phyloP scores from a whole-genome alignment of 768 basidiomycete genomes.

The Boletus sensibilis region DNA sequence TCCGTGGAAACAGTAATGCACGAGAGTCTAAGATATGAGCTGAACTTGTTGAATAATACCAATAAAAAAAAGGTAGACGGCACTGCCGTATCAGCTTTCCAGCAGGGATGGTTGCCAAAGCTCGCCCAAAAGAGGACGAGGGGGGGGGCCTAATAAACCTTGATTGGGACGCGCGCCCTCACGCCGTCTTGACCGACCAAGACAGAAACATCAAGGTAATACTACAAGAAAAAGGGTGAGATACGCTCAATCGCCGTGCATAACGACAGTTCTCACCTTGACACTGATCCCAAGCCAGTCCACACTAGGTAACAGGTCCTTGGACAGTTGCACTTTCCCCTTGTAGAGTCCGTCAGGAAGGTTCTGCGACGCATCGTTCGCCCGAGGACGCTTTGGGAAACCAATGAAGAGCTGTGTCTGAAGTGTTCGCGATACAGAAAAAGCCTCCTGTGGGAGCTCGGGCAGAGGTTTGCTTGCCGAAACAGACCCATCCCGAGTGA shows the following conservation, averaged over 20 bases:
- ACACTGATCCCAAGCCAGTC: slow-evolving; percentile 68
- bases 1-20: background rate
- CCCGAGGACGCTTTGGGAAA: slow-evolving; percentile 65
- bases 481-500: slow-evolving; percentile 6
- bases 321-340: slow-evolving; percentile 51
- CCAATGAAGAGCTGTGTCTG: slow-evolving; percentile 54
- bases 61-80: background rate
- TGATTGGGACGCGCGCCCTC: slow-evolving; percentile 61
- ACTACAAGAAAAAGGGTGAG: slow-evolving; percentile 40
- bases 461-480: slow-evolving; percentile 27
- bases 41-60: background rate
- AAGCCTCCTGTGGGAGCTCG: slow-evolving; percentile 19
- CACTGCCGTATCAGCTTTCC: background rate
- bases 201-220: slow-evolving; percentile 72
- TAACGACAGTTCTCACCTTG: slow-evolving; percentile 45
- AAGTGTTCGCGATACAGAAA: slow-evolving; percentile 27
- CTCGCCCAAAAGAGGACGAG: background rate
- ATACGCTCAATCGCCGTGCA: slow-evolving; percentile 5
- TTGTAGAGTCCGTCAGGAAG: slow-evolving; percentile 71
- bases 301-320: slow-evolving; percentile 61
- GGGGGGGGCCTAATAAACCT: slow-evolving; percentile 41
- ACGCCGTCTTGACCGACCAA: slow-evolving; percentile 61
- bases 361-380: slow-evolving; percentile 45
- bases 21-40: slow-evolving; percentile 1
- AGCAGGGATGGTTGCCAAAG: background rate